A percentile compares a stretch with the other conserved stretches of the same genome.
Conservation (phyloP, 768 basidiomycete species). For the Aureoboletus auriporus region DNA sequence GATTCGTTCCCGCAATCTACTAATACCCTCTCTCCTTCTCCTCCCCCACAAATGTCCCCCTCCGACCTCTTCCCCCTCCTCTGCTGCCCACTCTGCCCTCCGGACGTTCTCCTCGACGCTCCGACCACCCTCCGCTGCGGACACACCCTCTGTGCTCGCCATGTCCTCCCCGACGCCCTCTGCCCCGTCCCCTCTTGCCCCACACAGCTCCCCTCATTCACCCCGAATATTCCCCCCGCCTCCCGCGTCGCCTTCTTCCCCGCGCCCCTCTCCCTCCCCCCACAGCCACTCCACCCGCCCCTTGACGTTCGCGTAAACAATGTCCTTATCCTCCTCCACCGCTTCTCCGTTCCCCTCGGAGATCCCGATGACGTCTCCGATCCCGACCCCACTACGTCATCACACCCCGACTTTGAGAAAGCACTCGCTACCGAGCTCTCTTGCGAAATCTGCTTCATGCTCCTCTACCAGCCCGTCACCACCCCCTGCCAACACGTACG, state of each 20-base stretch:
- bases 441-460: conserved; percentile 88
- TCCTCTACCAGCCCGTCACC: conserved; percentile 84
- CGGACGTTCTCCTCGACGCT: conserved; percentile 31
- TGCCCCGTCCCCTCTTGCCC: conserved; percentile 38
- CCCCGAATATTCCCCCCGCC: conserved; percentile 40
- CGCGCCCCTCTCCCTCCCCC: conserved; percentile 28
- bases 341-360: conserved; percentile 19
- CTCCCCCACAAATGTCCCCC: conserved; percentile 16
- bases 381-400: conserved; percentile 24
- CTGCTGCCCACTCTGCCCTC: conserved; percentile 51
- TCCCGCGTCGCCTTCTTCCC: conserved; percentile 33
- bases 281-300: background rate
- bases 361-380: conserved; percentile 32
- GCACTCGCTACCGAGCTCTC: conserved; percentile 64
- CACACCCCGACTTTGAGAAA: conserved; percentile 48
- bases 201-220: conserved; percentile 12
- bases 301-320: conserved; percentile 60
- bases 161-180: conserved; percentile 31
- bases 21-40: conserved; percentile 1
- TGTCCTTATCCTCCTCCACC: conserved; percentile 42
- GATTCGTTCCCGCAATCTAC: conserved; percentile 8
- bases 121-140: conserved; percentile 74
- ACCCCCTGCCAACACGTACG: conserved; percentile 93
- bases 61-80: conserved; percentile 38
- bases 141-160: conserved; percentile 72